phyloP scores from a whole-genome alignment of 228 moss, liverwort and hornwort species.

The Sphagnum magellanicum region DNA sequence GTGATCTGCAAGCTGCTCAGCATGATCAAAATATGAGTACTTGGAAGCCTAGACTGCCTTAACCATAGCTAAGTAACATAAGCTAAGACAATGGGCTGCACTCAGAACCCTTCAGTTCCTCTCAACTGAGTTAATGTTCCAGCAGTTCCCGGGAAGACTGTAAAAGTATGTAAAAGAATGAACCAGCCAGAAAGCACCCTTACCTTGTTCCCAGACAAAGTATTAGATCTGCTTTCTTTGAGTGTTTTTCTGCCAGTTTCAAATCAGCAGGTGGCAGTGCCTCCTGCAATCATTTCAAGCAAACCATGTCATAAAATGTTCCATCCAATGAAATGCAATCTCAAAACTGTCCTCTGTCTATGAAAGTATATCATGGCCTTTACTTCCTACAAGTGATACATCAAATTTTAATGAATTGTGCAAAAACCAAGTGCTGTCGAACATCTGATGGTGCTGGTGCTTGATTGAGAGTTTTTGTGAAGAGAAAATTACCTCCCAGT shows the following conservation, averaged over 20 bases:
- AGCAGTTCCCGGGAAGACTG: too few species aligned
- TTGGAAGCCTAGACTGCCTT: neutral
- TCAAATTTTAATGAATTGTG: too few species aligned
- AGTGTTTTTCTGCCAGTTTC: slow-evolving; percentile 78
- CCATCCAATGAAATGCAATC: too few species aligned
- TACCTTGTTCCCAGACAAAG: slow-evolving; percentile 87
- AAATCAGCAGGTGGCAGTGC: slow-evolving; percentile 70
- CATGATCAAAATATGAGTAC: neutral
- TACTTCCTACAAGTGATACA: too few species aligned
- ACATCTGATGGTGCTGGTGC: too few species aligned
- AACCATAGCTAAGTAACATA: neutral
- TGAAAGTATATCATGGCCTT: too few species aligned
- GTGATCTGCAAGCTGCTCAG: slow-evolving; percentile 74
- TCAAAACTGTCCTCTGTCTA: too few species aligned
- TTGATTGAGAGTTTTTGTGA: neutral
- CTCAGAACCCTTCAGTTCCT: too few species aligned
- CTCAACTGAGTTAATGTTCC: too few species aligned
- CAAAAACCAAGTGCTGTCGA: too few species aligned
- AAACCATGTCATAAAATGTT: slow-evolving; percentile 1
- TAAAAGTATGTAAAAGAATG: neutral
- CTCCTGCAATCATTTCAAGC: slow-evolving; percentile 39
- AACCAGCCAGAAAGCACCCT: neutral
- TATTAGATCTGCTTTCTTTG: slow-evolving; percentile 68
- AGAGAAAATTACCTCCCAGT: slow-evolving; percentile 59
- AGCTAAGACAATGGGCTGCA: neutral